phyloP scores from a whole-genome alignment of 2,329 filamentous ascomycete genomes.

The Fusarium torulosum region DNA sequence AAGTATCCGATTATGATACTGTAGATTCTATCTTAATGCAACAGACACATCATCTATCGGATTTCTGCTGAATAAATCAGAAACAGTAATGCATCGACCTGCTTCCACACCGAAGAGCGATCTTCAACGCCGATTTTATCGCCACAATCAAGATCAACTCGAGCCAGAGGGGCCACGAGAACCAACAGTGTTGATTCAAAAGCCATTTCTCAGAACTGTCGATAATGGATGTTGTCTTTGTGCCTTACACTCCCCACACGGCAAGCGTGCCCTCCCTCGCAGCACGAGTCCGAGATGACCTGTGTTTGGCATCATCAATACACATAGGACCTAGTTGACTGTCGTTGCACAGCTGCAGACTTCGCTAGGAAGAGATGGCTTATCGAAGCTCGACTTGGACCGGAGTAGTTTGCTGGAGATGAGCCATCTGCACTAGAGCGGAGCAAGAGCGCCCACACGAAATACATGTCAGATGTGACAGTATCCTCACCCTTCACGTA shows the following conservation, averaged over 20 bases:
- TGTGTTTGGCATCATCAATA: conserved; percentile 34
- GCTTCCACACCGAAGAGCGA: conserved; percentile 13
- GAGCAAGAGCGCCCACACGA: conserved; percentile 36
- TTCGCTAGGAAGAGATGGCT: conserved; percentile 34
- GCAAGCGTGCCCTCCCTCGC: conserved; percentile 20
- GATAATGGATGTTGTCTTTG: conserved; percentile 2
- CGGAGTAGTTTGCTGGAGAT: conserved; percentile 35
- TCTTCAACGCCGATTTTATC: conserved; percentile 11
- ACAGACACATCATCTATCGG: conserved; percentile 4
- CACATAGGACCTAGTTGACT: conserved; percentile 28
- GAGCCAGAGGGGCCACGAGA: background rate
- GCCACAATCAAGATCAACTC: conserved; percentile 26
- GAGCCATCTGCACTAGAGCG: conserved; percentile 39
- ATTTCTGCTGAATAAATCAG: conserved; percentile 10
- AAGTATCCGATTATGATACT: conserved; percentile 35
- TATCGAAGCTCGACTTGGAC: conserved; percentile 31
- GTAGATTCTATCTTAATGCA: conserved; percentile 24
- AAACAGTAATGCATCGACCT: conserved; percentile 9
- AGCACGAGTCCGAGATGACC: conserved; percentile 17
- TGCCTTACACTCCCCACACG: conserved; percentile 1
- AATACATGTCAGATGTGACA: conserved; percentile 42
- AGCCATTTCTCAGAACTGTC: conserved; percentile 10
- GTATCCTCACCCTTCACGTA: background rate
- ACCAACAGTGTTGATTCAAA: conserved; percentile 7
- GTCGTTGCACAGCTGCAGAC: conserved; percentile 28